Evolutionary conservation across 192 early-diverging fungal species (phyloP).

Genomic region (Coemansia sp.): DNA sequence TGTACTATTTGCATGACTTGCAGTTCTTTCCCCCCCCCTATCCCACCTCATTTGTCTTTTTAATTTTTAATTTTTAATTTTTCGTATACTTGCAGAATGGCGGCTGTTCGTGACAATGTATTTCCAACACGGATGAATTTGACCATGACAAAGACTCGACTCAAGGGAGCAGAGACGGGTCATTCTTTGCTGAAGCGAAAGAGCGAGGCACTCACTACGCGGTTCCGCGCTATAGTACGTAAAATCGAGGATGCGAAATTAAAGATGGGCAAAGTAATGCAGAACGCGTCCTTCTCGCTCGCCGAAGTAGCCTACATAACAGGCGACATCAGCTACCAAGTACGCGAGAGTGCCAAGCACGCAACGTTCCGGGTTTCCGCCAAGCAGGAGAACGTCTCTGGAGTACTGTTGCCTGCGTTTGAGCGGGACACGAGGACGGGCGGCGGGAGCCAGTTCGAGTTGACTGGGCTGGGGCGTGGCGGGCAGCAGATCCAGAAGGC

Average conservation of each 20-base stretch:
- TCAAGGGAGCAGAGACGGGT: slow-evolving; percentile 98
- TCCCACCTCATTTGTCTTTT: too few species aligned
- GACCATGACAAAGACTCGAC: slow-evolving; percentile 91
- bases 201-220: slow-evolving; percentile 92
- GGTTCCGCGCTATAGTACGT: slow-evolving; percentile 91
- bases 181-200: slow-evolving; percentile 98
- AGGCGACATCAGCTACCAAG: slow-evolving; percentile 97
- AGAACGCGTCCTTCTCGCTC: slow-evolving; percentile 95
- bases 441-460: slow-evolving; percentile 88
- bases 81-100: slow-evolving; percentile 54
- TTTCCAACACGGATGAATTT: slow-evolving; percentile 98
- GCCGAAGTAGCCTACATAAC: slow-evolving; percentile 97
- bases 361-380: slow-evolving; percentile 91
- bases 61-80: background rate
- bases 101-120: slow-evolving; percentile 76
- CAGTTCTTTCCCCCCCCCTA: too few species aligned
- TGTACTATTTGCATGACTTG: too few species aligned
- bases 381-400: slow-evolving; percentile 97
- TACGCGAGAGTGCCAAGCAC: slow-evolving; percentile 90
- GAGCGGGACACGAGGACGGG: slow-evolving; percentile 56
- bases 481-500: slow-evolving; percentile 96
- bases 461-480: slow-evolving; percentile 97
- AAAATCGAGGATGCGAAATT: slow-evolving; percentile 99
- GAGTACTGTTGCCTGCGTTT: slow-evolving; percentile 92
- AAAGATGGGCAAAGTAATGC: slow-evolving; percentile 99